Base-by-base conservation (phyloP, 1,284 basidiomycete genomes). In the Ustilago tritici region DNA sequence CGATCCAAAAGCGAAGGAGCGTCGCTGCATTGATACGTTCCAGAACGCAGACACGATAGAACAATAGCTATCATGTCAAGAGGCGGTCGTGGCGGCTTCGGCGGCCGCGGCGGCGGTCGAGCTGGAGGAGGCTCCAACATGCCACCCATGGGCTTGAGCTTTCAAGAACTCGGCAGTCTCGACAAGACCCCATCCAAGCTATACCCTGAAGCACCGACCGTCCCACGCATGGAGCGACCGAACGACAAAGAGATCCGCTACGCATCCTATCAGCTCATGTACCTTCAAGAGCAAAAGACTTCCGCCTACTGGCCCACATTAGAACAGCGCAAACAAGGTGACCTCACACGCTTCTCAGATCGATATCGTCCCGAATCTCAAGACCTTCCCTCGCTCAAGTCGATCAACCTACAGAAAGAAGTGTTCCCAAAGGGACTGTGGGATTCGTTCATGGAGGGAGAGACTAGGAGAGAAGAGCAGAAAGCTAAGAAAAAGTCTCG, bases 351-450 rank as follows among this genome's bases (percentile, higher is more conserved):
- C 7, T 85, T 80, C 67, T 76, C 83, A 0, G 82, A 84, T 66
- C 63, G 79, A 12, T 85, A 81, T 59, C 70, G 80, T 12, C 81
- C 80, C 3, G 78, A 77, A 19, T 55, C 82, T 12, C 68, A 80
- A 23, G 70, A 77, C 8, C 60, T 67, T 0, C 82, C 81, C 9
- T 76, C 74, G 19, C 75, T 81, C 46, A 75, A 79, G n/a, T 62
- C 56, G 15, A 65, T 82, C 53, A 66, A 69, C 28, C 60, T 85
- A 64, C 81, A 85, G 47, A 74, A 78, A 36, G 79, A 75, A 23
- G 78, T 84, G 12, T 84, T 85, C 50, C 84, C 84, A 2, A 70
- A 74, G 17, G 81, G 80, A 2, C 75, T 85, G 9, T 84, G 81
- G 82, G 74, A 80, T n/a, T 60, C 67, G 0, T 85, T 82, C 68